A percentile compares a stretch with the other conserved stretches of the same genome.
Conservation (phyloP, 106 monocot genomes). For the Dendrobium huoshanense region DNA sequence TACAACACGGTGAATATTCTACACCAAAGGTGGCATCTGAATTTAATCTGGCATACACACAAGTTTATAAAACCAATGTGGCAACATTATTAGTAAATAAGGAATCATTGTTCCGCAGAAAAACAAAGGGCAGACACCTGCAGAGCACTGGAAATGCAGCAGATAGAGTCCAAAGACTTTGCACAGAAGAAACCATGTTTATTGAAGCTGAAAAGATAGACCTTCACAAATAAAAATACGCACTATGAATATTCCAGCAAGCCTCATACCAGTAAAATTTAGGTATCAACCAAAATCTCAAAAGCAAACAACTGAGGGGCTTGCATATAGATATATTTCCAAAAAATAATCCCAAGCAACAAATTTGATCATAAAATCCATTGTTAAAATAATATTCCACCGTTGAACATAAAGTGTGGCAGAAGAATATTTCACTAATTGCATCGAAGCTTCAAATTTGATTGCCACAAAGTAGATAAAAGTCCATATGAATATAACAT, state of each 20-base stretch:
- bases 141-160: background rate
- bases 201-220: no score
- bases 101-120: background rate
- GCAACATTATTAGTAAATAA: background rate
- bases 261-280: background rate
- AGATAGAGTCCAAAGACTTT: background rate
- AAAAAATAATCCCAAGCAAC: background rate
- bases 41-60: background rate
- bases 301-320: background rate
- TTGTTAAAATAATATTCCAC: background rate
- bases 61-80: background rate
- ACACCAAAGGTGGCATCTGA: background rate
- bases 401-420: background rate
- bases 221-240: no score
- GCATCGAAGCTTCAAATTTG: background rate
- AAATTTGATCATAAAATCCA: constrained; percentile 2
- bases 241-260: background rate
- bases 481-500: background rate
- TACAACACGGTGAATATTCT: background rate
- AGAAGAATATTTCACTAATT: background rate
- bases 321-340: no score
- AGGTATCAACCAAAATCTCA: background rate
- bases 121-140: background rate
- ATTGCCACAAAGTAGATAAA: background rate
- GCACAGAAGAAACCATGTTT: background rate